A percentile compares a stretch with the other conserved stretches of the same genome.
Conservation (phyloP, 2,329 filamentous ascomycete species). For the Ciborinia camelliae region DNA sequence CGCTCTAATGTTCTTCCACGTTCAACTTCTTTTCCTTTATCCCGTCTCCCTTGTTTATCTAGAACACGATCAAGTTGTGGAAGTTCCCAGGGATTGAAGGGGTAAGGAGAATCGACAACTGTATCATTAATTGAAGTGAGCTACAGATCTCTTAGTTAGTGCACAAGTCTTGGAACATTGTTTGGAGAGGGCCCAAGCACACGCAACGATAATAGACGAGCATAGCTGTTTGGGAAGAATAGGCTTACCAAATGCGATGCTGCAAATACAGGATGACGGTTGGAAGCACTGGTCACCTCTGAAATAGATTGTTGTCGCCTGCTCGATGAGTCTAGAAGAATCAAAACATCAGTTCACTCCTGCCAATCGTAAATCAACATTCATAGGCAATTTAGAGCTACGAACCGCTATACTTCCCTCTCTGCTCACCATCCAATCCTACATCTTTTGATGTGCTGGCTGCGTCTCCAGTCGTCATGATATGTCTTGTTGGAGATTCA, state of each 20-base stretch:
- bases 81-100: constrained; percentile 8
- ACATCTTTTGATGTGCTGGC: constrained; percentile 14
- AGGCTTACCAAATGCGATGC: not conserved
- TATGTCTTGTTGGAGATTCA: constrained; percentile 30
- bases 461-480: constrained; percentile 33
- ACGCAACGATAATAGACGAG: not conserved
- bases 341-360: not conserved
- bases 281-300: not conserved
- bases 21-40: constrained; percentile 25
- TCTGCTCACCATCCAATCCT: constrained; percentile 4
- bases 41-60: not conserved
- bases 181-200: not conserved
- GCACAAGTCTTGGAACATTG: not conserved
- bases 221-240: not conserved
- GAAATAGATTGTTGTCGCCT: not conserved
- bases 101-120: not conserved
- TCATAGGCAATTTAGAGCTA: not conserved
- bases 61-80: not conserved
- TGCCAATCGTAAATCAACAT: not conserved
- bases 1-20: constrained; percentile 30
- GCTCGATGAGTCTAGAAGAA: not conserved
- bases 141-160: not conserved
- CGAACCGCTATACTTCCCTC: not conserved
- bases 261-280: not conserved
- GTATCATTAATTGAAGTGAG: not conserved